These are phyloP conservation scores for Lepidium africanum DNA, from an alignment of 345 rosid species.

Conservation along the genomic window DNA sequence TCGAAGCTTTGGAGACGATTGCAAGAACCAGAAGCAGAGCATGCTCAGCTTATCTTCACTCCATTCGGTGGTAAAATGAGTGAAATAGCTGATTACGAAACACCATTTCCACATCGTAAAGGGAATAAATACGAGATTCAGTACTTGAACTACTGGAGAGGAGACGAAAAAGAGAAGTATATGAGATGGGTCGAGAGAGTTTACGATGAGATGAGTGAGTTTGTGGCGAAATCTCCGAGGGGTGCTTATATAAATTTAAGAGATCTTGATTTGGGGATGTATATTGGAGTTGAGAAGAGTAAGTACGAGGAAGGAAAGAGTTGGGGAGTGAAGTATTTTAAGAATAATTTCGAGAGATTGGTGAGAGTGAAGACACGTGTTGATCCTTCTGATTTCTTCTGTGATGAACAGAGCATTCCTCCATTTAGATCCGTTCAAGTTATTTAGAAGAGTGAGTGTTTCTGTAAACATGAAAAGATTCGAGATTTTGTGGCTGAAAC, in stretches of 20 bases:
- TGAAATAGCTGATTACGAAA: slow-evolving; percentile 28
- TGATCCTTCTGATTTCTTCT: slow-evolving; percentile 31
- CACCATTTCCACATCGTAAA: slow-evolving; percentile 48
- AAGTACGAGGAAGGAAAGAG: slow-evolving; percentile 25
- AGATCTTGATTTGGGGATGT: slow-evolving; percentile 46
- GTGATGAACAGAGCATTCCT: slow-evolving; percentile 32
- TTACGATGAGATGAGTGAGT: slow-evolving; percentile 38
- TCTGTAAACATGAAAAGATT: background rate
- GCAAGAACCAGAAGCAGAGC: slow-evolving; percentile 32
- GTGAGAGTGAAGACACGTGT: slow-evolving; percentile 29
- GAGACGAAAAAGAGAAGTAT: slow-evolving; percentile 18
- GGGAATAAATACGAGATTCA: slow-evolving; percentile 51
- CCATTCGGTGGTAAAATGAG: slow-evolving; percentile 70
- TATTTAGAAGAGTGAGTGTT: background rate
- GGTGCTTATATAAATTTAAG: slow-evolving; percentile 39
- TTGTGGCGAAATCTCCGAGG: slow-evolving; percentile 53
- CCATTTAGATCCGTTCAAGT: background rate
- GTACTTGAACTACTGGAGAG: slow-evolving; percentile 44
- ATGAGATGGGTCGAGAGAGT: slow-evolving; percentile 28
- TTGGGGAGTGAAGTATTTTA: slow-evolving; percentile 33
- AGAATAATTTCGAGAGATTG: slow-evolving; percentile 27
- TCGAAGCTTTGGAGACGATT: slow-evolving; percentile 31
- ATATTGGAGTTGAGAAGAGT: background rate
- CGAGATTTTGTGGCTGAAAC: background rate
- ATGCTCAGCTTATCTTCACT: slow-evolving; percentile 29